Conservation (phyloP, 192 early-diverging fungal genomes). For the Coemansia sp. region DNA sequence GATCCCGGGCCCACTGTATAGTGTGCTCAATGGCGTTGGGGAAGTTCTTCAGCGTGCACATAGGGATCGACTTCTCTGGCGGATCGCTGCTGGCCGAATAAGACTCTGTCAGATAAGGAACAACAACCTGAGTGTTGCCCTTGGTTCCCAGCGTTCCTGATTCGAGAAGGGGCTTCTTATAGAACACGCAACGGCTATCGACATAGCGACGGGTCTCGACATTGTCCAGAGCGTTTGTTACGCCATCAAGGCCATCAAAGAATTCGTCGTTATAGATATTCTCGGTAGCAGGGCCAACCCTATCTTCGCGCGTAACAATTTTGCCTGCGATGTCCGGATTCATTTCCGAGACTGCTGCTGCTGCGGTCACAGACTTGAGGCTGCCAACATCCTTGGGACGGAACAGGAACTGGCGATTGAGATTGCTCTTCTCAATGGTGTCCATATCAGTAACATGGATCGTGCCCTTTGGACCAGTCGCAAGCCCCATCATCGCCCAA, state of each 20-base stretch:
- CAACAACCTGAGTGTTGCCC: conserved; percentile 98
- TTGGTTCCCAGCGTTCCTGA: conserved; percentile 99
- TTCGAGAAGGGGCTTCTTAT: conserved; percentile 91
- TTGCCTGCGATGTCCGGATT: conserved; percentile 80
- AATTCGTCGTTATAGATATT: conserved; percentile 89
- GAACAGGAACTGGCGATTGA: conserved; percentile 99
- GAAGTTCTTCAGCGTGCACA: conserved; percentile 90
- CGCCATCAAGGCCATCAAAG: conserved; percentile 84
- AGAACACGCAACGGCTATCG: conserved; percentile 96
- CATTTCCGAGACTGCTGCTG: conserved; percentile 85
- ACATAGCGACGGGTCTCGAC: conserved; percentile 97
- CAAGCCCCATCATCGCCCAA: conserved; percentile 95
- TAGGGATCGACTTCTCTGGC: conserved; percentile 92
- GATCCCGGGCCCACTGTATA: conserved; percentile 96
- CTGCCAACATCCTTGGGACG: conserved; percentile 82
- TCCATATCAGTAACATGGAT: conserved; percentile 99
- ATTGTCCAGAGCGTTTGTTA: conserved; percentile 98
- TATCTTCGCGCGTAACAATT: conserved; percentile 81
- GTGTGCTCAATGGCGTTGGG: conserved; percentile 87
- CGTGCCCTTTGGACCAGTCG: conserved; percentile 77
- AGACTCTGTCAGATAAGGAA: conserved; percentile 95
- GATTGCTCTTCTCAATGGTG: conserved; percentile 98
- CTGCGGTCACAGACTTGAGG: conserved; percentile 92
- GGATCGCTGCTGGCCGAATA: conserved; percentile 99
- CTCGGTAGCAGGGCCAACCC: conserved; percentile 95